phyloP scores from a whole-genome alignment of 2,329 filamentous ascomycete species.

The Pseudogymnoascus sp. region DNA sequence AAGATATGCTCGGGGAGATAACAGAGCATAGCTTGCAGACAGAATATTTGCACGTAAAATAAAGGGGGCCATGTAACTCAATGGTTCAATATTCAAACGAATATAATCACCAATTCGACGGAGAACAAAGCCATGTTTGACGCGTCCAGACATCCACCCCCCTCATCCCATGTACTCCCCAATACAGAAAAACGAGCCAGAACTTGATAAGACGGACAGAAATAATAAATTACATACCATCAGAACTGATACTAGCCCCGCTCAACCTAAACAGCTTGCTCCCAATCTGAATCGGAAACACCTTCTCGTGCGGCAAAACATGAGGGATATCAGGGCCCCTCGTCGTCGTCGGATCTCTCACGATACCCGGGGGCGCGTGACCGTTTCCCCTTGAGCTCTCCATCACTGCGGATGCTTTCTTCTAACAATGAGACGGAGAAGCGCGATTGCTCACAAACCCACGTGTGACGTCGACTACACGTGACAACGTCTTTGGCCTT shows the following conservation, averaged over 20 bases:
- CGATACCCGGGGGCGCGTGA: slow-evolving; percentile 17
- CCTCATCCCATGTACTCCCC: not conserved
- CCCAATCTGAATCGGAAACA: slow-evolving; percentile 65
- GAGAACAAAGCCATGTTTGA: not conserved
- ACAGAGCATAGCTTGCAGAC: not conserved
- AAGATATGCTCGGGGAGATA: not conserved
- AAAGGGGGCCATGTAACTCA: not conserved
- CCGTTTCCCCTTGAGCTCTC: not conserved
- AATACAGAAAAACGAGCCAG: not conserved
- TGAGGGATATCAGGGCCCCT: slow-evolving; percentile 25
- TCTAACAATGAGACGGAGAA: not conserved
- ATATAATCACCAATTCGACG: not conserved
- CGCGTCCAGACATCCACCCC: not conserved
- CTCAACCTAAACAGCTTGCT: slow-evolving; percentile 62
- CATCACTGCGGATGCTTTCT: not conserved
- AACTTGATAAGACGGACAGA: not conserved
- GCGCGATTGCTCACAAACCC: not conserved
- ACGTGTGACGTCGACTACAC: slow-evolving; percentile 1
- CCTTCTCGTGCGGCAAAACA: slow-evolving; percentile 32
- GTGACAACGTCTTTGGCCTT: not conserved
- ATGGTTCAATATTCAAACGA: not conserved
- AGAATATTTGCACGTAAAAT: not conserved
- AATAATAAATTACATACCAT: slow-evolving; percentile 47
- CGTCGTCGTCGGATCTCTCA: slow-evolving; percentile 17
- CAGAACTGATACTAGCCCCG: slow-evolving; percentile 62